Conservation (phyloP, 1,284 basidiomycete genomes). For the Anthracocystis walkeri region DNA sequence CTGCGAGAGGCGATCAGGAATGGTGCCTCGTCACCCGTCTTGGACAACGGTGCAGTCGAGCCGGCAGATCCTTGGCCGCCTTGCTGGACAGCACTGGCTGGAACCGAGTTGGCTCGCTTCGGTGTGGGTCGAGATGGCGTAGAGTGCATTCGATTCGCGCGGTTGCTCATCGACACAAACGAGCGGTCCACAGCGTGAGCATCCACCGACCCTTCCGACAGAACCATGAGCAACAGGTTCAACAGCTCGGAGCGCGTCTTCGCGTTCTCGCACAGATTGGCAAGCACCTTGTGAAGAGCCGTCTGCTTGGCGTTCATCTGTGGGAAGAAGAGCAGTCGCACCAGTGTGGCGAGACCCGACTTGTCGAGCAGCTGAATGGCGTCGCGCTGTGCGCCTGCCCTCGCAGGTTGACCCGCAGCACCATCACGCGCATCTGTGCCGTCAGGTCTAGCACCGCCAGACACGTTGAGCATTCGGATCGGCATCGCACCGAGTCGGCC, state of each 20-base stretch:
- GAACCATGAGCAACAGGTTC: conserved; percentile 88
- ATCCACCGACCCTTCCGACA: conserved; percentile 95
- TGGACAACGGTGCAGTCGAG: conserved; percentile 60
- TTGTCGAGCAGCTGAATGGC: conserved; percentile 95
- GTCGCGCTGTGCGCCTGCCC: conserved; percentile 72
- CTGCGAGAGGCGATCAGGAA: conserved; percentile 67
- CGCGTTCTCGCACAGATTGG: conserved; percentile 94
- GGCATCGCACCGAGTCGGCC: conserved; percentile 11
- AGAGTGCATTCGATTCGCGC: conserved; percentile 46
- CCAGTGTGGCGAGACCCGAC: conserved; percentile 85
- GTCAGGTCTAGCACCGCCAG: conserved; percentile 14
- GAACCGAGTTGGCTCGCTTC: conserved; percentile 45
- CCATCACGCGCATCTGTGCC: conserved; percentile 5
- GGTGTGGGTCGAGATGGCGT: conserved; percentile 61
- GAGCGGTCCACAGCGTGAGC: conserved; percentile 90
- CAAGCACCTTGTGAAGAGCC: conserved; percentile 87
- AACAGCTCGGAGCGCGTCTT: conserved; percentile 92
- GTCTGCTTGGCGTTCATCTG: conserved; percentile 84
- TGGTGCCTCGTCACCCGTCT: conserved; percentile 68
- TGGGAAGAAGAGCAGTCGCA: conserved; percentile 95
- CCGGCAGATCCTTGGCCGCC: conserved; percentile 9
- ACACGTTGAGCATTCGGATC: conserved; percentile 29
- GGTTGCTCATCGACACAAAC: conserved; percentile 82
- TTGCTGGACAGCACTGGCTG: conserved; percentile 31
- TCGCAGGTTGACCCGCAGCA: conserved; percentile 9